A percentile compares a stretch with the other conserved stretches of the same genome.
Conservation (phyloP, 371 early-diverging fungal species). For the Rhizopus microsporus region DNA sequence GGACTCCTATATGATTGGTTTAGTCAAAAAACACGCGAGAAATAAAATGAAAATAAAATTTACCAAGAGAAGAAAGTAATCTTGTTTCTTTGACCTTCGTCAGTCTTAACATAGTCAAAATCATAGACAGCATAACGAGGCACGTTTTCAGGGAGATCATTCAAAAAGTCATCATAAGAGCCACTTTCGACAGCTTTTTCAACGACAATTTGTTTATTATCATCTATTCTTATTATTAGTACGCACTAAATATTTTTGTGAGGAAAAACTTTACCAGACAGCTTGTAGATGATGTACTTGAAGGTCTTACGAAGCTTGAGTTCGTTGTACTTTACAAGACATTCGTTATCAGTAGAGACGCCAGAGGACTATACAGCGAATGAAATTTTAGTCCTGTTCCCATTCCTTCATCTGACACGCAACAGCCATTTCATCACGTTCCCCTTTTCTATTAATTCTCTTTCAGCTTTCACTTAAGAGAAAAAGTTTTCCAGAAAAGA, state of each 20-base stretch:
- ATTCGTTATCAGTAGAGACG: slow-evolving; percentile 65
- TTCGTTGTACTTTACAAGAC: slow-evolving; percentile 64
- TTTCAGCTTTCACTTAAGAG: not conserved
- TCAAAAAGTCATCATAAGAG: slow-evolving; percentile 70
- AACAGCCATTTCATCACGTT: not conserved
- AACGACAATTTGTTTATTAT: slow-evolving; percentile 63
- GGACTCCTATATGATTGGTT: slow-evolving; percentile 69
- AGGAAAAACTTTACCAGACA: slow-evolving; percentile 49
- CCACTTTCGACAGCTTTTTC: slow-evolving; percentile 58
- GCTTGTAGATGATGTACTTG: slow-evolving; percentile 80
- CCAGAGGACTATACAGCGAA: slow-evolving; percentile 58
- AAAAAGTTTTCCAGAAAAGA: slow-evolving; percentile 9
- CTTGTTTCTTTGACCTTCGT: slow-evolving; percentile 77
- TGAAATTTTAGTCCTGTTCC: not conserved
- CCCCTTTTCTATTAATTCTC: not conserved
- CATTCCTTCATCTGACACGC: not conserved
- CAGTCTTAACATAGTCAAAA: slow-evolving; percentile 70
- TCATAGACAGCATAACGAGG: slow-evolving; percentile 89
- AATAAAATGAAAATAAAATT: slow-evolving; percentile 9
- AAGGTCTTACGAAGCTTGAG: slow-evolving; percentile 75
- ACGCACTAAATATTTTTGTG: slow-evolving; percentile 8
- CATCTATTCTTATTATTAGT: slow-evolving; percentile 29
- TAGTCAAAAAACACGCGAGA: slow-evolving; percentile 8
- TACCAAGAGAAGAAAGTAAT: slow-evolving; percentile 53
- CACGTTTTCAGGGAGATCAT: slow-evolving; percentile 62